phyloP scores from a whole-genome alignment of 2,329 filamentous ascomycete genomes.

The Aureobasidium musti region DNA sequence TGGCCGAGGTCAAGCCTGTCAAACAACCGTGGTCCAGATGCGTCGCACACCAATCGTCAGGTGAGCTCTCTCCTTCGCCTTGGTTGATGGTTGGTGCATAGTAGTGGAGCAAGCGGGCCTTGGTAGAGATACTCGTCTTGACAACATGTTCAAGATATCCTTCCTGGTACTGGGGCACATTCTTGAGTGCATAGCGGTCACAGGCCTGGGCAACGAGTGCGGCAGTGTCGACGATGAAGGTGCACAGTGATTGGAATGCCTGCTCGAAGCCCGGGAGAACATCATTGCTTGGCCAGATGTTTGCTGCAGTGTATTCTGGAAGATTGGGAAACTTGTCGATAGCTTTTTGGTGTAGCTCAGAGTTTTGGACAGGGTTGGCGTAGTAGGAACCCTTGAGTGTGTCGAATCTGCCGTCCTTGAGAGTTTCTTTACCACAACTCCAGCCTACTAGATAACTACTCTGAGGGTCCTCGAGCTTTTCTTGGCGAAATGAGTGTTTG shows the following conservation, averaged over 20 bases:
- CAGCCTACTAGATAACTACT: slow-evolving; percentile 68
- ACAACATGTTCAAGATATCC: slow-evolving; percentile 89
- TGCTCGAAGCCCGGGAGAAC: slow-evolving; percentile 73
- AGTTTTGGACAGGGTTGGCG: slow-evolving; percentile 65
- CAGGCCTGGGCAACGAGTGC: slow-evolving; percentile 87
- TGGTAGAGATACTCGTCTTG: slow-evolving; percentile 79
- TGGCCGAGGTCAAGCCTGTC: slow-evolving; percentile 89
- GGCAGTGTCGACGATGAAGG: slow-evolving; percentile 84
- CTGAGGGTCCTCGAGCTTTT: slow-evolving; percentile 51
- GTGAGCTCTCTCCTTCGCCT: slow-evolving; percentile 45
- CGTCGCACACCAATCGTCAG: slow-evolving; percentile 90
- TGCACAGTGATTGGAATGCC: slow-evolving; percentile 74
- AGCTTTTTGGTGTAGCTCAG: slow-evolving; percentile 60
- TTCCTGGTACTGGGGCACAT: slow-evolving; percentile 72
- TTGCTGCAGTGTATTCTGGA: slow-evolving; percentile 85
- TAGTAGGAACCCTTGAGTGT: slow-evolving; percentile 83
- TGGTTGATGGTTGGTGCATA: slow-evolving; percentile 52
- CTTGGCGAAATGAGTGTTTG: slow-evolving; percentile 34
- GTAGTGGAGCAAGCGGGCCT: slow-evolving; percentile 90
- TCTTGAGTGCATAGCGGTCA: slow-evolving; percentile 77
- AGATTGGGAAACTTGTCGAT: slow-evolving; percentile 63
- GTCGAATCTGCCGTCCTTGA: slow-evolving; percentile 75
- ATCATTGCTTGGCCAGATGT: slow-evolving; percentile 76
- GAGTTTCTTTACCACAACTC: slow-evolving; percentile 79
- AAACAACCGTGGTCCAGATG: slow-evolving; percentile 91